Evolutionary conservation across 257 asterid species (phyloP).

Genomic region (Forsythia suspensa): DNA sequence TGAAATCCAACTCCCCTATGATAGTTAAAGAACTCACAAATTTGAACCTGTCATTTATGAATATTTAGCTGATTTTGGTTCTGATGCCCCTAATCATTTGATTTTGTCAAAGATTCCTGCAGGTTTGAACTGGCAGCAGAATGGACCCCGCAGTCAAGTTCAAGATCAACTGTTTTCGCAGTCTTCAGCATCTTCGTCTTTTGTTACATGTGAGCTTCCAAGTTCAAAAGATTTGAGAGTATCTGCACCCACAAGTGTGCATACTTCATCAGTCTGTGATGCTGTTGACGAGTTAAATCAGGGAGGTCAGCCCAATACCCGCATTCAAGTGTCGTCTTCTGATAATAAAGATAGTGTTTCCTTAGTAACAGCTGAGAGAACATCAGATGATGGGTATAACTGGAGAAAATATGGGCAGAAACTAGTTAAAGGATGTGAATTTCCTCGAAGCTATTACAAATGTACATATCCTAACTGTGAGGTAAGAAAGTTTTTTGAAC

Average conservation of each 20-base stretch:
- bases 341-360: conserved; percentile 55
- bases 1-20: background rate
- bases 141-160: conserved; percentile 36
- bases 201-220: conserved; percentile 32
- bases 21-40: background rate
- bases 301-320: conserved; percentile 38
- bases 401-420: conserved; percentile 99
- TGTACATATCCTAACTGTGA: conserved; percentile 95
- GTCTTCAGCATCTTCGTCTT: conserved; percentile 40
- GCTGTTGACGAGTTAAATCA: conserved; percentile 46
- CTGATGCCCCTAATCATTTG: conserved; percentile 29
- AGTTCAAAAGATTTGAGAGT: conserved; percentile 22
- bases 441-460: conserved; percentile 95
- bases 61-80: conserved; percentile 4
- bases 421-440: conserved; percentile 96
- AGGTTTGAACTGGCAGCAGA: conserved; percentile 50
- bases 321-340: conserved; percentile 47
- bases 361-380: conserved; percentile 61
- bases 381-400: conserved; percentile 92
- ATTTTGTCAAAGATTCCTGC: conserved; percentile 47
- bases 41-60: conserved; percentile 10
- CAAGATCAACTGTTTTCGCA: conserved; percentile 56
- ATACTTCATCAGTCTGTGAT: conserved; percentile 40
- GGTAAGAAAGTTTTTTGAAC: conserved; percentile 92
- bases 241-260: conserved; percentile 39